Conservation (phyloP, 2,329 filamentous ascomycete species). For the Cladorrhinum sp. region DNA sequence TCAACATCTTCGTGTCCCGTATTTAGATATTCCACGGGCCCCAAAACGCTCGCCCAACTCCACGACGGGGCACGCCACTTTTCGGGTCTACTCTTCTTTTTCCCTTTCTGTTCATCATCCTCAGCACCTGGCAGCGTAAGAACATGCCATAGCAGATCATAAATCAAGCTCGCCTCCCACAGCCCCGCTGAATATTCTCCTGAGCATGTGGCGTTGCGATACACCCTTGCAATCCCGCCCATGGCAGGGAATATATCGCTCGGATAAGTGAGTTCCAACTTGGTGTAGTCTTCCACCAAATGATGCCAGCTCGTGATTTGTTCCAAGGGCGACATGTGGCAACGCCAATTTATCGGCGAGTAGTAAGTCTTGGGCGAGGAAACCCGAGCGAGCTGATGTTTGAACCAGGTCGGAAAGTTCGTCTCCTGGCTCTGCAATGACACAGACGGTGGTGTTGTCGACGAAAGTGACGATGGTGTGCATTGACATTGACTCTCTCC, state of each 20-base stretch:
- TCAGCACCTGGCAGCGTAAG: background rate
- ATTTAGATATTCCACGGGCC: conserved; percentile 11
- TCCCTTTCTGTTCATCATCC: background rate
- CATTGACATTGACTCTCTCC: conserved; percentile 17
- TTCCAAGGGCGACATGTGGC: background rate
- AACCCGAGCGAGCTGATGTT: background rate
- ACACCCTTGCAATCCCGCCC: conserved; percentile 8
- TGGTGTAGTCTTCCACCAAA: conserved; percentile 17
- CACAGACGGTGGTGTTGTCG: background rate
- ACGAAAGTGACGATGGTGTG: background rate
- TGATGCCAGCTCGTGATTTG: conserved; percentile 7
- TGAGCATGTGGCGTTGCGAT: too few relatives aligned
- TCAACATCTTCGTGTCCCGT: conserved; percentile 1
- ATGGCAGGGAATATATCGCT: conserved; percentile 21
- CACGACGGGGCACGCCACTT: conserved; percentile 24
- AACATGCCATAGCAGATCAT: conserved; percentile 16
- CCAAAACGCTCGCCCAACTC: conserved; percentile 18
- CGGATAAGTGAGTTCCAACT: conserved; percentile 9
- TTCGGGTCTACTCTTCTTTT: background rate
- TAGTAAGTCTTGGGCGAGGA: conserved; percentile 6
- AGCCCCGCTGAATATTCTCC: conserved; percentile 7
- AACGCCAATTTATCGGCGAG: background rate
- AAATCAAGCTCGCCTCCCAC: conserved; percentile 2
- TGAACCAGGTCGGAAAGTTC: background rate
- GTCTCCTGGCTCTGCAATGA: background rate